Base-by-base conservation (phyloP, 148 eudicot genomes). In the Salicornia ramosissima region DNA sequence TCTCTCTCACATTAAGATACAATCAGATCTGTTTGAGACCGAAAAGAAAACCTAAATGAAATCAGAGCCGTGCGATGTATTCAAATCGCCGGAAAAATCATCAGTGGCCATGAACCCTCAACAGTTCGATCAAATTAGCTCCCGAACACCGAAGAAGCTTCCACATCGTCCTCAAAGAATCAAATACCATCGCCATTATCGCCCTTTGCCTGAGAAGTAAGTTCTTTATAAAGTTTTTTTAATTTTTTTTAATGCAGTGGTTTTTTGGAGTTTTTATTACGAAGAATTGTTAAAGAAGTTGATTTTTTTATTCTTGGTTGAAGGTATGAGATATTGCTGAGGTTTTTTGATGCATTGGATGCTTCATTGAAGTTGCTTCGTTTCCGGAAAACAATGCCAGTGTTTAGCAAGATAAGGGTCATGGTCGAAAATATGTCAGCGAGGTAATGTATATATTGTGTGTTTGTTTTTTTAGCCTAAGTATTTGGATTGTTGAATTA, bases 311-410 rank as follows among this genome's bases (percentile, higher is more conserved):
- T 24, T 67, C 68, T 76, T 65, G 54, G n/a, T 14, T 65, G 65
- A 54, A 93, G 95, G 82, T 83, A 82, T 73, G 95, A 85, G 55
- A 64, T 87, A 40, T 68, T 93, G 67, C 74, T 82, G 53, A 77
- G 71, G 73, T 78, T 83, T 47, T 90, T 93, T 69, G 80, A 85
- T 64, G 87, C 92, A 70, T 75, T 93, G 77, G 88, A 84, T 73
- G 70, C 81, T 26, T 84, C 97, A 19, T 74, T 94, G 72, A 80
- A 87, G 72, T 77, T 94, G 65, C 98, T 94, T 47, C 81, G 76
- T 10, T 58, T 88, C 74, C 86, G 86, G 78, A 81, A 85, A 45
- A 77, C 82, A 10, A 26, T 72, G 28, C 82, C 97, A 21, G 71
- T 80, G 0, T 87, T 90, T 65, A 70, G 82, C 29, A 88, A 83